Conservation (phyloP, 805 yeast genomes). For the Barnettozyma sucrosica region DNA sequence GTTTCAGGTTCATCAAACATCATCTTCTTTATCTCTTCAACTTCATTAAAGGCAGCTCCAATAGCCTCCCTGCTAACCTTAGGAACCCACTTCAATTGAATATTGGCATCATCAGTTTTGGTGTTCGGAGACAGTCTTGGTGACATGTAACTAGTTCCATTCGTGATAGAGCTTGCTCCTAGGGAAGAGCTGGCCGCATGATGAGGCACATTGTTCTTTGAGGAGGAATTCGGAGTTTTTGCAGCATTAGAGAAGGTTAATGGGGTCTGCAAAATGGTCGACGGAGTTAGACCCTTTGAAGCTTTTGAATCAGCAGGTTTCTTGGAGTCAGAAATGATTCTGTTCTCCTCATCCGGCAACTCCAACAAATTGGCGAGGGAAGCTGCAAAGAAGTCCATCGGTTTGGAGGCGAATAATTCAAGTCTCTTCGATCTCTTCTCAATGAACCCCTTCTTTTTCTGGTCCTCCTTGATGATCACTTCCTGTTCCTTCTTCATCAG, state of each 20-base stretch:
- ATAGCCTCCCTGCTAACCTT: slow-evolving; percentile 23
- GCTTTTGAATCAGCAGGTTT: slow-evolving; percentile 18
- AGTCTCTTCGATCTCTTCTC: slow-evolving; percentile 21
- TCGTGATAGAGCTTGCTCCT: slow-evolving; percentile 6
- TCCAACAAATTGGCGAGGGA: slow-evolving; percentile 24
- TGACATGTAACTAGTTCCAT: slow-evolving; percentile 17
- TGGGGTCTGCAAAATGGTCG: slow-evolving; percentile 26
- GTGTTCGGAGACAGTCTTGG: slow-evolving; percentile 23
- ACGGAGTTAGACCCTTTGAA: slow-evolving; percentile 24
- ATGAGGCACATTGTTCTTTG: slow-evolving; percentile 10
- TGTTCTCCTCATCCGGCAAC: slow-evolving; percentile 23
- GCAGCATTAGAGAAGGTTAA: slow-evolving; percentile 23
- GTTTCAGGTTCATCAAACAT: slow-evolving; percentile 8
- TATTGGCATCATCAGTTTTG: slow-evolving; percentile 1
- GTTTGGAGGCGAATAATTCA: slow-evolving; percentile 17
- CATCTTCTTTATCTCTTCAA: slow-evolving; percentile 19
- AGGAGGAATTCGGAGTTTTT: slow-evolving; percentile 23
- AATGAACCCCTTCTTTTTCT: slow-evolving; percentile 10
- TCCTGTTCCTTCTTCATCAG: slow-evolving; percentile 25
- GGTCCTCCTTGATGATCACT: slow-evolving; percentile 16
- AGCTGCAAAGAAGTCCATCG: slow-evolving; percentile 24
- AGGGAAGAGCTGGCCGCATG: background rate
- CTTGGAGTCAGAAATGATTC: slow-evolving; percentile 16
- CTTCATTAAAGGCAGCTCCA: slow-evolving; percentile 14
- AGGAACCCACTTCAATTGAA: slow-evolving; percentile 18